Conservation (phyloP, 768 basidiomycete species). For the Coprinellus aureogranulatus region DNA sequence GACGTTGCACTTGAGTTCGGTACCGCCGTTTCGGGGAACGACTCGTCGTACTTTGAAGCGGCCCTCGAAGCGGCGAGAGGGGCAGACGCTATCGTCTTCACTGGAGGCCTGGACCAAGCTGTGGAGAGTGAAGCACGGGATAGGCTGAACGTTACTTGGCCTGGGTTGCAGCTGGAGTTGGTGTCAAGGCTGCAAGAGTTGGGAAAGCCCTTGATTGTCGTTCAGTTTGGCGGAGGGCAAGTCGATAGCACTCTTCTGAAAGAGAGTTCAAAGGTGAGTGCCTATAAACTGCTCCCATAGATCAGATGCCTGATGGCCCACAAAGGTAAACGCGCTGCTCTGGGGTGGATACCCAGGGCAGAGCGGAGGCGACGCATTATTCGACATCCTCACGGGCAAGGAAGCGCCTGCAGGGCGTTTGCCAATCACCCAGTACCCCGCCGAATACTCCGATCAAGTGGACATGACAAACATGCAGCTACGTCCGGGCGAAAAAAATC, state of each 20-base stretch:
- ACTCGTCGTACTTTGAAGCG: slow-evolving; percentile 45
- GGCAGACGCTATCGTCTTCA: slow-evolving; percentile 51
- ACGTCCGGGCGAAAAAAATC: slow-evolving; percentile 45
- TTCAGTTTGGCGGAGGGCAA: slow-evolving; percentile 60
- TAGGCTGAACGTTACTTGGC: slow-evolving; percentile 50
- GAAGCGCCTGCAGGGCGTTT: slow-evolving; percentile 55
- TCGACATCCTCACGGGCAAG: slow-evolving; percentile 52
- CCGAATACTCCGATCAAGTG: slow-evolving; percentile 43
- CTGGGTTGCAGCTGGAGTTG: slow-evolving; percentile 53
- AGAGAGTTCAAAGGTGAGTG: slow-evolving; percentile 36
- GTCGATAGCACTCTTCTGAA: slow-evolving; percentile 49
- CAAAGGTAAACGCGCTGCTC: slow-evolving; percentile 49
- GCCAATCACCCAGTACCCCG: slow-evolving; percentile 52
- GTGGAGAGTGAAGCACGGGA: slow-evolving; percentile 50
- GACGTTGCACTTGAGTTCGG: slow-evolving; percentile 42
- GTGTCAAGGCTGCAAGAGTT: slow-evolving; percentile 42
- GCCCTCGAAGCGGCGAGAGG: slow-evolving; percentile 47
- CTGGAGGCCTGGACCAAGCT: slow-evolving; percentile 52
- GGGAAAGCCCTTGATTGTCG: slow-evolving; percentile 50
- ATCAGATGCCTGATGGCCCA: no score
- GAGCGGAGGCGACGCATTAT: slow-evolving; percentile 51
- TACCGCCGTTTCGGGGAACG: slow-evolving; percentile 38
- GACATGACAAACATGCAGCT: slow-evolving; percentile 60
- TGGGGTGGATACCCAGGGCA: slow-evolving; percentile 62
- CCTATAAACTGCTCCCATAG: not conserved